Base-by-base conservation (phyloP, 176 grass and related monocot species). In the Hordeum marinum region DNA sequence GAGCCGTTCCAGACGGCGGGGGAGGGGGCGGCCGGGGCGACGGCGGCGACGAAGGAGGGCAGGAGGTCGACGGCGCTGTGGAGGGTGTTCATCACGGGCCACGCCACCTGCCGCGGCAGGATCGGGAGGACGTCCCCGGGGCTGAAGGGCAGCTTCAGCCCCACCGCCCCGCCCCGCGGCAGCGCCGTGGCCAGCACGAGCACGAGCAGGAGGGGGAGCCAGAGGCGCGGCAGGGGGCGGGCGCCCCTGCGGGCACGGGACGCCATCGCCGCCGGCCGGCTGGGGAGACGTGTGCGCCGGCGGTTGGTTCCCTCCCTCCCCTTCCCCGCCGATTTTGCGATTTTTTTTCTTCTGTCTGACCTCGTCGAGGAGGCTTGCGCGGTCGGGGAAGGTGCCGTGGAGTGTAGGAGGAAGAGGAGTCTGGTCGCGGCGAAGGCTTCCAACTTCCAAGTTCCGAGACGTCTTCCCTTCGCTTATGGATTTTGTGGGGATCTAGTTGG, bases 21-120 rank as follows among this genome's bases (percentile, higher is more conserved):
- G 37, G 75, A 40, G 20, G 80, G 48, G 32, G 81, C 86, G 20
- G 75, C 87, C 7, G 95, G 92, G 39, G 82, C 57, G 14, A 95
- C 79, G 35, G 95, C 90, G 57, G 90, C 95, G 35, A 98, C 90
- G 83, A 79, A 98, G 67, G 87, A 94, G 48, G 95, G 95, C 23
- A 98, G 90, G 9, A 98, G 87, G 77, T 98, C 95, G 52, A 95
- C 89, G 75, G 95, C 95, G 90, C 92, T 95, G 85, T 98, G 95
- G 32, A 98, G 43, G 8, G 78, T 90, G 85, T 88, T 92, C 92
- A 98, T 87, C 66, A 98, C 87, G 27, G 95, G 95, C 95, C 95
- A 98, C 68, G 92, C 87, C 48, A 98, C 86, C 81, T 95, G 90
- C 43, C 91, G 85, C 62, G 95, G 95, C 48, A 98, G 89, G 79